A percentile compares a stretch with the other conserved stretches of the same genome.
phyloP scores from a whole-genome alignment of 1,284 basidiomycete species.

The Puccinia coronata region DNA sequence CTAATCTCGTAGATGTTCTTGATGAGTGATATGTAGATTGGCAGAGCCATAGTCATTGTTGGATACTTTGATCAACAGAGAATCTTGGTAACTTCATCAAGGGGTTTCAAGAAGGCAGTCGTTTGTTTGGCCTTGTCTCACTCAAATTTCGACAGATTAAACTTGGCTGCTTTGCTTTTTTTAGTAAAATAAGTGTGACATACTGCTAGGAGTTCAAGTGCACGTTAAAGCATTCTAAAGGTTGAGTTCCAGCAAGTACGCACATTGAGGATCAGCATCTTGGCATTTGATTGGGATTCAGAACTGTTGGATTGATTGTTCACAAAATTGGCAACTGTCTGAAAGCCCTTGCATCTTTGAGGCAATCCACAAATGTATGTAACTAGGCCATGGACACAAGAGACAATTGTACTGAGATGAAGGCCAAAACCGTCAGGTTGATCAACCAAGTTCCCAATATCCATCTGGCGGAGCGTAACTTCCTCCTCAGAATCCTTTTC shows the following conservation, averaged over 20 bases:
- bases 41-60: slow-evolving; percentile 7
- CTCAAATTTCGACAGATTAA: not conserved
- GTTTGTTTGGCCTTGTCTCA: not conserved
- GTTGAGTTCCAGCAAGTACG: no score
- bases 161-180: not conserved
- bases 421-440: not conserved
- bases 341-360: not conserved
- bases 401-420: not conserved
- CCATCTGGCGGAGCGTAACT: not conserved
- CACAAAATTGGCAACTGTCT: not conserved
- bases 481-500: not conserved
- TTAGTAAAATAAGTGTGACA: not conserved
- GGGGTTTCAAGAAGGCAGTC: not conserved
- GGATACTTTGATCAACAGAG: slow-evolving; percentile 25
- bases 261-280: not conserved
- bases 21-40: slow-evolving; percentile 13
- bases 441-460: not conserved
- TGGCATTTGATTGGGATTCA: no score
- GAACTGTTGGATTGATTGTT: not conserved
- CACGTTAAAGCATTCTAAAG: not conserved
- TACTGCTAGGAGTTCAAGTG: not conserved
- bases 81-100: slow-evolving; percentile 5
- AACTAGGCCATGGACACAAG: not conserved
- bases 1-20: not conserved
- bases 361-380: not conserved